Base-by-base conservation (phyloP, 805 yeast species). In the Torulaspora maleeae region DNA sequence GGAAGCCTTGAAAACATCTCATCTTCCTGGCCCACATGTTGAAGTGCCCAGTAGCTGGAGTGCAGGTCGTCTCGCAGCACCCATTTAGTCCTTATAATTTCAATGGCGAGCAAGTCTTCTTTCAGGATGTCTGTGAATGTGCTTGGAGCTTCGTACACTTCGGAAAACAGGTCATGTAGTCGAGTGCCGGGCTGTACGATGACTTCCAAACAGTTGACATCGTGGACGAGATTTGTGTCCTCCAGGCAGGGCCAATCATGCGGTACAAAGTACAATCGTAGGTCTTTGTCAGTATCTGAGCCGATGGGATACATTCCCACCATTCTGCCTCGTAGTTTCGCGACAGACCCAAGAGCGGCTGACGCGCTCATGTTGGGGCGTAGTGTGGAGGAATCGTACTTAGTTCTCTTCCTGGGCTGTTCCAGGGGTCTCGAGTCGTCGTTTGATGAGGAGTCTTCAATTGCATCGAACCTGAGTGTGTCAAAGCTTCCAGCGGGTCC, bases 201-300 rank as follows among this genome's bases (percentile, higher is more conserved):
- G 13, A 45, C 27, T 22, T 48, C 51, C 17, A 48, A 28, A 29
- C 51, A 48, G 35, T 48, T 48, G 27, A 44, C 48, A 24, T 39
- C 37, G 15, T 44, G 44, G n/a, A 44, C 30, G 12, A 40, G 28
- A 10, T 34, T 29, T 27, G 36, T 41, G 29, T 44, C 37, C 8
- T 20, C 12, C 27, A 29, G 32, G 27, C 13, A 20, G 19, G 37
- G 36, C 42, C 48, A 44, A 17, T 43, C 44, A n/a, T 42, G 34
- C 8, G 51, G 51, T 12, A 44, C 38, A 39, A 48, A 48, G 33
- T 48, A 48, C 0, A 44, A 15, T 5, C 38, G 44, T 10, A 35
- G 20, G 3, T 27, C 25, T 19, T 27, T 22, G 11, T 25, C 33
- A 6, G 17, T 27, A 25, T 28, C 41, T 4, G 32, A 16, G 22